phyloP scores from a whole-genome alignment of 768 basidiomycete genomes.

The Mycena filopes region DNA sequence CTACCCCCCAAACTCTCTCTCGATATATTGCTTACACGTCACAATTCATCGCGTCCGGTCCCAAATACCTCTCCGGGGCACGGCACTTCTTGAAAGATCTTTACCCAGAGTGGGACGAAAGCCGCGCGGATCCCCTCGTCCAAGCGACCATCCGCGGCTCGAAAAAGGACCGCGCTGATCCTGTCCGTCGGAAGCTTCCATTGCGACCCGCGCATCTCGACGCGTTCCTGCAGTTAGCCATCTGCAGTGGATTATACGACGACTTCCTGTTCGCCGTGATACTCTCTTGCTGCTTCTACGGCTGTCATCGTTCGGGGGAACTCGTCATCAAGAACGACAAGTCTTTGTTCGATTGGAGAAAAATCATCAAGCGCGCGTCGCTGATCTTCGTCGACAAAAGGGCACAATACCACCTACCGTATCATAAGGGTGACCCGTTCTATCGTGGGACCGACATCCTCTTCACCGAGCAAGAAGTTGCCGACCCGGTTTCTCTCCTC shows the following conservation, averaged over 20 bases:
- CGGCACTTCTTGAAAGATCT: constrained; percentile 36
- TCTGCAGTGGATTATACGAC: constrained; percentile 27
- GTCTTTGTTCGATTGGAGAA: constrained; percentile 37
- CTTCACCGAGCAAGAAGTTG: constrained; percentile 32
- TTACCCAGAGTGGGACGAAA: constrained; percentile 38
- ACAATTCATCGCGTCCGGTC: constrained; percentile 28
- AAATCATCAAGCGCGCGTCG: constrained; percentile 40
- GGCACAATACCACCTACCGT: constrained; percentile 40
- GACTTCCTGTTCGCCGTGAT: constrained; percentile 38
- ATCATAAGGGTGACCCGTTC: constrained; percentile 44
- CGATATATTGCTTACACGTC: constrained; percentile 37
- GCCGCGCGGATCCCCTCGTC: constrained; percentile 31
- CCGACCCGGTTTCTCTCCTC: constrained; percentile 34
- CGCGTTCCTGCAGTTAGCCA: constrained; percentile 22
- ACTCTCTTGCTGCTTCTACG: constrained; percentile 41
- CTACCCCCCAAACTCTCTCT: constrained; percentile 35
- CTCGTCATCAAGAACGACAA: constrained; percentile 32
- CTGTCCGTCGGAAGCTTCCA: constrained; percentile 36
- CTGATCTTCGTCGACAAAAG: constrained; percentile 23
- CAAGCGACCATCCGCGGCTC: constrained; percentile 35
- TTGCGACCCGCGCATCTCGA: constrained; percentile 31
- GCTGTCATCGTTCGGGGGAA: constrained; percentile 40
- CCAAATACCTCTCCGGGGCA: constrained; percentile 38
- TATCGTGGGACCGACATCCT: constrained; percentile 39
- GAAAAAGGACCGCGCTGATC: constrained; percentile 34